phyloP scores from a whole-genome alignment of 2,329 filamentous ascomycete species.

The Diaporthe vaccinii region DNA sequence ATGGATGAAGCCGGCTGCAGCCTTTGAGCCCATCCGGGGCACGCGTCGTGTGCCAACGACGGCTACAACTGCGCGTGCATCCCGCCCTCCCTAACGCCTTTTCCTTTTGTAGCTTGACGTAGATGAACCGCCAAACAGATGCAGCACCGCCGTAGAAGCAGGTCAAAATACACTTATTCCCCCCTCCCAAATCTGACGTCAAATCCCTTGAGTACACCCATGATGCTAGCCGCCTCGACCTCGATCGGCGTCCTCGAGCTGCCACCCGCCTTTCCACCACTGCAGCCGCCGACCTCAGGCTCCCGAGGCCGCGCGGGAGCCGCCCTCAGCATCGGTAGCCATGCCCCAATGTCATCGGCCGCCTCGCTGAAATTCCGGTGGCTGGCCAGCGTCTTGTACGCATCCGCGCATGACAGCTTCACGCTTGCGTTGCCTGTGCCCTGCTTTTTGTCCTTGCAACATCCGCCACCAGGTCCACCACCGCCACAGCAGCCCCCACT shows the following conservation, averaged over 20 bases:
- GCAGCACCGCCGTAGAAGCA: background rate
- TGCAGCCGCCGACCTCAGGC: constrained; percentile 44
- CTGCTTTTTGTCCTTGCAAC: constrained; percentile 66
- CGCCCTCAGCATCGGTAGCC: constrained; percentile 80
- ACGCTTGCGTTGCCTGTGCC: constrained; percentile 40
- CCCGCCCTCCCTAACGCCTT: background rate
- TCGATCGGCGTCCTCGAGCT: constrained; percentile 71
- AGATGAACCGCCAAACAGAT: background rate
- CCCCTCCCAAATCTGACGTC: constrained; percentile 78
- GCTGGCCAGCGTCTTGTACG: constrained; percentile 83
- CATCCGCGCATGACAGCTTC: constrained; percentile 77
- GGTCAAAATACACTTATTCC: constrained; percentile 39
- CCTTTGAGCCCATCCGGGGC: background rate
- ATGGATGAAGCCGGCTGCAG: background rate
- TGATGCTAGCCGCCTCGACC: constrained; percentile 86
- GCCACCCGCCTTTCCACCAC: constrained; percentile 46
- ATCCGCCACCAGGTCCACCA: constrained; percentile 70
- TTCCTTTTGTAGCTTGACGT: background rate
- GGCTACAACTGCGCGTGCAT: no score
- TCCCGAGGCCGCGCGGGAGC: constrained; percentile 57
- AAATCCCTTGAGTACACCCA: constrained; percentile 87
- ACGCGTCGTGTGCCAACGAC: background rate
- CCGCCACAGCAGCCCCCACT: constrained; percentile 73
- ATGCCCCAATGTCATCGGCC: constrained; percentile 79
- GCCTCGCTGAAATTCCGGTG: constrained; percentile 83